Conservation (phyloP, 345 rosid species). For the Eucalyptus erythrocorys region DNA sequence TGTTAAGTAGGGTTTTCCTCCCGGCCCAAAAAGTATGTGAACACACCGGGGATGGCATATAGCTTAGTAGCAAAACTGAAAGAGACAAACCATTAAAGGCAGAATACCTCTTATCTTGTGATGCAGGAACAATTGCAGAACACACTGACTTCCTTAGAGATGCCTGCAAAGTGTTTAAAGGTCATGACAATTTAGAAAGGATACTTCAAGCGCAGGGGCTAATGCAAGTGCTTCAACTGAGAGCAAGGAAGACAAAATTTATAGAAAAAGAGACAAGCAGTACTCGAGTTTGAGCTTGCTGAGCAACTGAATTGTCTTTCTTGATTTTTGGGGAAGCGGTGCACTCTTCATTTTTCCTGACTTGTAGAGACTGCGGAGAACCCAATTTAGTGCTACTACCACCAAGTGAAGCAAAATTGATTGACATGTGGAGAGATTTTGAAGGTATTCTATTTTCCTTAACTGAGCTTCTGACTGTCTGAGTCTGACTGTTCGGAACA, state of each 20-base stretch:
- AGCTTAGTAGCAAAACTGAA: not conserved
- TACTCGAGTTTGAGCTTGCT: constrained; percentile 39
- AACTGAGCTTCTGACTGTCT: not conserved
- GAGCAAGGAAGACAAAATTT: not conserved
- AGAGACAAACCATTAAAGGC: not conserved
- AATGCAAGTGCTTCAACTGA: not conserved
- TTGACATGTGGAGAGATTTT: constrained; percentile 33
- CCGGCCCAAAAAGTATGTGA: constrained; percentile 3
- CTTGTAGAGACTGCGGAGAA: not conserved
- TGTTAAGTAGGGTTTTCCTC: constrained; percentile 9
- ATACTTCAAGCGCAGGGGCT: not conserved
- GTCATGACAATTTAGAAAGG: not conserved
- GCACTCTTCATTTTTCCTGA: not conserved
- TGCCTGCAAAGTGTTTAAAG: not conserved
- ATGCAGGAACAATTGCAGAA: constrained; percentile 15
- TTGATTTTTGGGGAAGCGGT: constrained; percentile 12
- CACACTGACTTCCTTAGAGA: not conserved
- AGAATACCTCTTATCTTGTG: constrained; percentile 45
- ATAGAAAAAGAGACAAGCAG: not conserved
- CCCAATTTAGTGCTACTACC: constrained; percentile 8
- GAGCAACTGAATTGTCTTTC: constrained; percentile 13
- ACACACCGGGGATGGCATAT: not conserved
- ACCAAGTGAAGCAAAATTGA: constrained; percentile 21
- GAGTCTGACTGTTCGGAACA: constrained; percentile 3
- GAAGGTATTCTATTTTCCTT: constrained; percentile 21